phyloP scores from a whole-genome alignment of 1,139 yeast species.

The Suhomyces guaymorum region DNA sequence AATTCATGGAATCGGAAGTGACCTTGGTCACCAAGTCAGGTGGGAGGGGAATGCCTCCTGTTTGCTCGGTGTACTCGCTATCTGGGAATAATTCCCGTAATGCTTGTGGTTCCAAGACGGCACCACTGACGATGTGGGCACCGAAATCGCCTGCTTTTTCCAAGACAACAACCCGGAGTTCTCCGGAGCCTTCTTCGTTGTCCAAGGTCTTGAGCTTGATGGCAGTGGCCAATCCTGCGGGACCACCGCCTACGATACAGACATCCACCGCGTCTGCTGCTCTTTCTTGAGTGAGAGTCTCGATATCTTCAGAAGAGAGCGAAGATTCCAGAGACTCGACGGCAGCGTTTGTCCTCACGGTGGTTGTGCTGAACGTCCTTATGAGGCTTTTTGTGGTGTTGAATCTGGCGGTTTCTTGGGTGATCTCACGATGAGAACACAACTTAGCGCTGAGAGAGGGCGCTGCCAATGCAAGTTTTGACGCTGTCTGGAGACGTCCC shows the following conservation, averaged over 20 bases:
- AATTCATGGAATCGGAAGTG: conserved; percentile 67
- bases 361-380: too few relatives aligned
- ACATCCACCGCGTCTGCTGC: conserved; percentile 87
- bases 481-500: not conserved
- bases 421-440: too few relatives aligned
- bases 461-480: not conserved
- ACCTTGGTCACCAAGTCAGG: conserved; percentile 74
- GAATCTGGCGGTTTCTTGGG: too few relatives aligned
- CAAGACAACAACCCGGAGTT: conserved; percentile 78
- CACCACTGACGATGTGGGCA: conserved; percentile 89
- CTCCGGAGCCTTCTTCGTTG: conserved; percentile 62
- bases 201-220: conserved; percentile 85
- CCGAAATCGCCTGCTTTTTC: conserved; percentile 95
- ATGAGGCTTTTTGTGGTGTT: too few relatives aligned
- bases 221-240: conserved; percentile 95
- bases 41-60: conserved; percentile 66
- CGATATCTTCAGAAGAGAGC: conserved; percentile 44
- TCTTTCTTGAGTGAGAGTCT: conserved; percentile 57
- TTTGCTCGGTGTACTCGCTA: conserved; percentile 51
- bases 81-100: conserved; percentile 82
- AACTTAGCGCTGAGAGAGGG: not conserved
- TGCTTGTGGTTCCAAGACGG: conserved; percentile 88
- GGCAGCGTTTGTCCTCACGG: not conserved
- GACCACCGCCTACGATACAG: conserved; percentile 96
- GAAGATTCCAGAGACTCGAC: not conserved